phyloP scores from a whole-genome alignment of 805 yeast genomes.

The Kurtzmaniella fragi region DNA sequence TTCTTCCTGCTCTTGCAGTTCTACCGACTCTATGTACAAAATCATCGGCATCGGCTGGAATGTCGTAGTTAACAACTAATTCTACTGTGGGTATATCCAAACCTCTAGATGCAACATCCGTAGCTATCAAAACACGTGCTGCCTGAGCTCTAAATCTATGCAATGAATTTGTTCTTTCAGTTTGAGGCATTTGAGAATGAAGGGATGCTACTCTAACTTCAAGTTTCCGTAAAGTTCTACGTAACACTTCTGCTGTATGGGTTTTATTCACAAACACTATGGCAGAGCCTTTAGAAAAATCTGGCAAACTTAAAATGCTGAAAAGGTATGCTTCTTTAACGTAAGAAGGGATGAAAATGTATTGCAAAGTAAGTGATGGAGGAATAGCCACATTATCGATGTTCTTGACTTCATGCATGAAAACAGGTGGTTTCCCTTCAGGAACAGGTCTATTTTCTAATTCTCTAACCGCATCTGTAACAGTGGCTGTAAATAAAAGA shows the following conservation, averaged over 20 bases:
- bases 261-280: slow-evolving; percentile 92
- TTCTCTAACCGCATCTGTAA: slow-evolving; percentile 85
- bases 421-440: slow-evolving; percentile 51
- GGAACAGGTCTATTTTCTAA: slow-evolving; percentile 61
- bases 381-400: slow-evolving; percentile 81
- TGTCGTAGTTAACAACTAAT: slow-evolving; percentile 83
- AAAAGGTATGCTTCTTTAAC: slow-evolving; percentile 88
- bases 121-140: slow-evolving; percentile 87
- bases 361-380: slow-evolving; percentile 56
- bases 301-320: slow-evolving; percentile 57
- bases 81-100: slow-evolving; percentile 92
- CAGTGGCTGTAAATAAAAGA: slow-evolving; percentile 88
- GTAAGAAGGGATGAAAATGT: slow-evolving; percentile 75
- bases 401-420: slow-evolving; percentile 69
- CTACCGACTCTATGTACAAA: slow-evolving; percentile 97
- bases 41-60: slow-evolving; percentile 95
- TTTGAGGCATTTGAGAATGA: slow-evolving; percentile 93
- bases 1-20: slow-evolving; percentile 96
- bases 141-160: slow-evolving; percentile 94
- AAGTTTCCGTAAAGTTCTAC: slow-evolving; percentile 68
- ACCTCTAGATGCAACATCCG: slow-evolving; percentile 98
- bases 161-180: slow-evolving; percentile 83
- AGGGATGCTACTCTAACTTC: slow-evolving; percentile 82
- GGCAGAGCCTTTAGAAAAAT: slow-evolving; percentile 60
- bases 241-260: slow-evolving; percentile 78